A percentile compares a stretch with the other conserved stretches of the same genome.
Evolutionary conservation across 352 stramenopile genomes (phyloP).

Genomic region (Globisporangium canariense): DNA sequence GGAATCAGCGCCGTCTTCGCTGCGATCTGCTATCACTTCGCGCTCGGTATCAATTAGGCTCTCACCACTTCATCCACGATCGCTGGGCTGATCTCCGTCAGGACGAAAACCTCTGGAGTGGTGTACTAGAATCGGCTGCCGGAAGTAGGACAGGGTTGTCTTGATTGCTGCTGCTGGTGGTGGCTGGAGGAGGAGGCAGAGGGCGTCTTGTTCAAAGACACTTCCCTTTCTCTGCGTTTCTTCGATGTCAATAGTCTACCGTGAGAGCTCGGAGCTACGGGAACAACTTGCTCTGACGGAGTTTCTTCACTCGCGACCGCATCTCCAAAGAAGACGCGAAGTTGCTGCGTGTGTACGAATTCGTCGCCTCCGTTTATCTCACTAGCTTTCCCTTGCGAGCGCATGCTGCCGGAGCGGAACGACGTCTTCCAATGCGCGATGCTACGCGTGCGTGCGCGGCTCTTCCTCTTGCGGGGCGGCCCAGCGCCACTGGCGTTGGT

Average conservation of each 20-base stretch:
- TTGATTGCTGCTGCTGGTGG: not conserved
- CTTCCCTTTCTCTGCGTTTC: not conserved
- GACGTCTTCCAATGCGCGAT: slow-evolving; percentile 32
- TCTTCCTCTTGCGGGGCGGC: slow-evolving; percentile 10
- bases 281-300: not conserved
- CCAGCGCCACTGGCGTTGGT: not conserved
- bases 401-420: slow-evolving; percentile 43
- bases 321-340: not conserved
- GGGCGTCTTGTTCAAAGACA: not conserved
- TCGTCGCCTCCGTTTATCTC: not conserved
- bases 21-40: too few species aligned
- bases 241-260: not conserved
- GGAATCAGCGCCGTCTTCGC: too few species aligned
- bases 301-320: not conserved
- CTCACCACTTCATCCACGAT: slow-evolving; percentile 27
- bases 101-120: not conserved
- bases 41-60: not conserved
- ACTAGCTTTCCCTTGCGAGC: slow-evolving; percentile 16
- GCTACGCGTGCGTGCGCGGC: slow-evolving; percentile 29
- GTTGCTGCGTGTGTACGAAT: not conserved
- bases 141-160: not conserved
- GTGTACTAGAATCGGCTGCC: not conserved
- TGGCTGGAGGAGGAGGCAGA: not conserved
- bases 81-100: slow-evolving; percentile 16
- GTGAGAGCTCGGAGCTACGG: not conserved